These are phyloP conservation scores for Phytophthora rubi DNA, from an alignment of 352 stramenopile species.

Conservation along the genomic window DNA sequence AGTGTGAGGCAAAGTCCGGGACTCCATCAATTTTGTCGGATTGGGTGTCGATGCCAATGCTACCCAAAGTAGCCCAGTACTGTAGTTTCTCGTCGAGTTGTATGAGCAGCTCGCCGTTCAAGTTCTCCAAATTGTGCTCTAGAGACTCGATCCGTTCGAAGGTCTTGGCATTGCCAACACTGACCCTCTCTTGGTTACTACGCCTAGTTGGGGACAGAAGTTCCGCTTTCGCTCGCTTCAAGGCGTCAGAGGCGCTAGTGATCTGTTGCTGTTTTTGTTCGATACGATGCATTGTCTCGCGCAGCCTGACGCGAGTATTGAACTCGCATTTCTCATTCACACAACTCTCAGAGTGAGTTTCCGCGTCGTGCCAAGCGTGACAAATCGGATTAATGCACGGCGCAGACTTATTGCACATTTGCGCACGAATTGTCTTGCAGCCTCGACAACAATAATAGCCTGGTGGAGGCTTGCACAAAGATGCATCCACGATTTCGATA, in stretches of 20 bases:
- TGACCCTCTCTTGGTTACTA: background rate
- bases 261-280: conserved; percentile 52
- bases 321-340: conserved; percentile 61
- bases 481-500: conserved; percentile 63
- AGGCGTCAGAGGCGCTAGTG: background rate
- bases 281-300: conserved; percentile 74
- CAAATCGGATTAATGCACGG: conserved; percentile 62
- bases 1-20: conserved; percentile 55
- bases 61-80: conserved; percentile 15
- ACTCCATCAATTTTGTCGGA: conserved; percentile 44
- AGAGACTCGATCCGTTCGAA: background rate
- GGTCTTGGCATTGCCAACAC: background rate
- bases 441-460: conserved; percentile 40
- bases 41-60: conserved; percentile 51
- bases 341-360: conserved; percentile 59
- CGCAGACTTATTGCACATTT: conserved; percentile 59
- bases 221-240: background rate
- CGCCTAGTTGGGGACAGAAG: background rate
- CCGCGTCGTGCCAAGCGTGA: conserved; percentile 62
- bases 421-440: conserved; percentile 51
- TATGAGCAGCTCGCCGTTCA: conserved; percentile 3
- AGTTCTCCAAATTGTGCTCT: background rate
- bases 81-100: background rate
- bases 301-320: conserved; percentile 57
- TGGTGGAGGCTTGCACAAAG: conserved; percentile 54